phyloP scores from a whole-genome alignment of 305 asterid genomes.

The Fraxinus latifolia region DNA sequence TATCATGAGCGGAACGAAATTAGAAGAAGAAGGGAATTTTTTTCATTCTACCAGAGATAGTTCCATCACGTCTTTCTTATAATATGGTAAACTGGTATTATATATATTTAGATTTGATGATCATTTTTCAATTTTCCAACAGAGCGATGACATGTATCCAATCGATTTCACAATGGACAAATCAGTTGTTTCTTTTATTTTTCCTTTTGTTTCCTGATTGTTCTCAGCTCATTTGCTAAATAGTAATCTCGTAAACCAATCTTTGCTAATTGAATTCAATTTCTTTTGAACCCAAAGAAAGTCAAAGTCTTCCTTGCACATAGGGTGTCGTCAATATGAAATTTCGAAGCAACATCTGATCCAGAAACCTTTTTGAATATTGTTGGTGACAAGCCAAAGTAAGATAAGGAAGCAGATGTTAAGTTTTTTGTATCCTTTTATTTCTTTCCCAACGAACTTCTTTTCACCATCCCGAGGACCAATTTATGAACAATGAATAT shows the following conservation, averaged over 20 bases:
- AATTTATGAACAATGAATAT: too few species aligned
- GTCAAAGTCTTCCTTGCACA: conserved; percentile 70
- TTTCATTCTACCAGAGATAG: conserved; percentile 43
- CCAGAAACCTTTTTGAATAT: conserved; percentile 61
- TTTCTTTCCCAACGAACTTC: too few species aligned
- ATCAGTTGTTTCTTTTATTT: conserved; percentile 44
- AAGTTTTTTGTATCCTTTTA: too few species aligned
- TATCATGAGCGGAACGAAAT: conserved; percentile 63
- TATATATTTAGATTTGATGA: conserved; percentile 33
- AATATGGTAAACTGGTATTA: conserved; percentile 52
- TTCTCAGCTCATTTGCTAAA: too few species aligned
- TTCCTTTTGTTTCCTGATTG: too few species aligned
- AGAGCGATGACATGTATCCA: conserved; percentile 67
- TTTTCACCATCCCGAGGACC: too few species aligned
- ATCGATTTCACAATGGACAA: conserved; percentile 62
- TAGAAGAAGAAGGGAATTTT: conserved; percentile 33
- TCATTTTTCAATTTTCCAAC: conserved; percentile 59
- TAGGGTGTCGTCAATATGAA: conserved; percentile 54
- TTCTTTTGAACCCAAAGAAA: conserved; percentile 62
- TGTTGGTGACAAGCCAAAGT: conserved; percentile 43
- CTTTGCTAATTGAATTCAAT: too few species aligned
- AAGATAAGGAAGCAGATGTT: too few species aligned
- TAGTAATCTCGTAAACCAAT: too few species aligned
- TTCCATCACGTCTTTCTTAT: conserved; percentile 34
- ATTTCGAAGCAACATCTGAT: conserved; percentile 52